These are phyloP conservation scores for Tolypocladium tropicale DNA, from an alignment of 2,329 filamentous ascomycete genomes.

Conservation along the genomic window DNA sequence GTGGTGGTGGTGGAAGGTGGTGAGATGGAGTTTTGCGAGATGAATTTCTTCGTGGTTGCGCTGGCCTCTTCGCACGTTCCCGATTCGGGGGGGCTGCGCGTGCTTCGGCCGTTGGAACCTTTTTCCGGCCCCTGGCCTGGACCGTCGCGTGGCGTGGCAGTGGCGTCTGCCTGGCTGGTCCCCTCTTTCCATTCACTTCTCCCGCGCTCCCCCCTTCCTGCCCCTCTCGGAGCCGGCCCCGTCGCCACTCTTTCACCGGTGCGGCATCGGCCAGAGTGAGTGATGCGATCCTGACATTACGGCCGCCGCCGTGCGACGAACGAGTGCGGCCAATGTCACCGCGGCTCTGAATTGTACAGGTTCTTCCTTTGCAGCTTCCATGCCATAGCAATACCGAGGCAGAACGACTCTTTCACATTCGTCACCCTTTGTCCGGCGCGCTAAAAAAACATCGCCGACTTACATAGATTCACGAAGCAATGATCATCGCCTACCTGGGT, in stretches of 20 bases:
- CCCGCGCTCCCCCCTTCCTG: neutral
- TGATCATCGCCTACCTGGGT: too few relatives aligned
- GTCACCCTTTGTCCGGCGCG: neutral
- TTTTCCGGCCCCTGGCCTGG: conserved; percentile 9
- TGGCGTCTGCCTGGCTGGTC: neutral
- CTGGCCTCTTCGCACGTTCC: conserved; percentile 9
- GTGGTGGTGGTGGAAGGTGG: neutral
- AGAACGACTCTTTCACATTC: neutral
- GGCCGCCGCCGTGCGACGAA: too few relatives aligned
- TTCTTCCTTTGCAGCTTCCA: neutral
- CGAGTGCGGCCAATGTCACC: too few relatives aligned
- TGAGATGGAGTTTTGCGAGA: neutral
- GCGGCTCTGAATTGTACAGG: too few relatives aligned
- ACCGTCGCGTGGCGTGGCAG: neutral
- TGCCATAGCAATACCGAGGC: neutral
- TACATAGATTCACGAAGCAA: neutral
- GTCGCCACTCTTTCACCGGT: neutral
- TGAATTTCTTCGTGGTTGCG: conserved; percentile 1
- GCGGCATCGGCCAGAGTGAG: too few relatives aligned
- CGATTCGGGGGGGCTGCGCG: neutral
- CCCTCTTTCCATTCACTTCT: neutral
- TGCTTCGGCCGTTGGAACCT: conserved; percentile 6
- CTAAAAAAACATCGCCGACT: too few relatives aligned
- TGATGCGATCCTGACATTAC: too few relatives aligned
- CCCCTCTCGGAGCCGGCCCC: neutral